These are phyloP conservation scores for Croton setiger DNA, from an alignment of 441 rosid genomes.

Conservation along the genomic window DNA sequence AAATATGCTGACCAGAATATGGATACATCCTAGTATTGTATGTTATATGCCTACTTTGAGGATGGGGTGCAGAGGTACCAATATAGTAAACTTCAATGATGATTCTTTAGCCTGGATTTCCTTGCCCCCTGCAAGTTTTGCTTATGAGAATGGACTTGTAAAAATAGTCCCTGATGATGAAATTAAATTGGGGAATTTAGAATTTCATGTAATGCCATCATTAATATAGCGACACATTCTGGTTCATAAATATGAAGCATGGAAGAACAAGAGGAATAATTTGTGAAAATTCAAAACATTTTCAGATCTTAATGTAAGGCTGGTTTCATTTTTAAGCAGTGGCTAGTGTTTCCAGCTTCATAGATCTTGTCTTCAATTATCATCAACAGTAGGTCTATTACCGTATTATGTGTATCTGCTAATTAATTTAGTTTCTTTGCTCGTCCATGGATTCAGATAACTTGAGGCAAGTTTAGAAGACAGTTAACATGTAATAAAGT, in stretches of 20 bases:
- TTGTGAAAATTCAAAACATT: background rate
- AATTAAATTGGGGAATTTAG: background rate
- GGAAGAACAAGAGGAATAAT: background rate
- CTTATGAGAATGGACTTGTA: background rate
- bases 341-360: too few relatives aligned
- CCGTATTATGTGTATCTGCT: too few relatives aligned
- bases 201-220: background rate
- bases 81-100: background rate
- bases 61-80: background rate
- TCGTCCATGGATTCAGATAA: too few relatives aligned
- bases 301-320: too few relatives aligned
- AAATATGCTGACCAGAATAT: background rate
- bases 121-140: background rate
- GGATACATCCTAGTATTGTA: background rate
- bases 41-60: background rate
- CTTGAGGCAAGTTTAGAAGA: too few relatives aligned
- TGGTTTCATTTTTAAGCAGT: too few relatives aligned
- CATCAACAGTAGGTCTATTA: too few relatives aligned
- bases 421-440: too few relatives aligned
- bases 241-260: background rate
- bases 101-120: constrained; percentile 4
- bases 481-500: too few relatives aligned
- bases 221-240: background rate
- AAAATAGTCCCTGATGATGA: background rate
- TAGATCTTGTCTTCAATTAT: too few relatives aligned